Conservation (phyloP, 768 basidiomycete genomes). For the Calvatia gigantea region DNA sequence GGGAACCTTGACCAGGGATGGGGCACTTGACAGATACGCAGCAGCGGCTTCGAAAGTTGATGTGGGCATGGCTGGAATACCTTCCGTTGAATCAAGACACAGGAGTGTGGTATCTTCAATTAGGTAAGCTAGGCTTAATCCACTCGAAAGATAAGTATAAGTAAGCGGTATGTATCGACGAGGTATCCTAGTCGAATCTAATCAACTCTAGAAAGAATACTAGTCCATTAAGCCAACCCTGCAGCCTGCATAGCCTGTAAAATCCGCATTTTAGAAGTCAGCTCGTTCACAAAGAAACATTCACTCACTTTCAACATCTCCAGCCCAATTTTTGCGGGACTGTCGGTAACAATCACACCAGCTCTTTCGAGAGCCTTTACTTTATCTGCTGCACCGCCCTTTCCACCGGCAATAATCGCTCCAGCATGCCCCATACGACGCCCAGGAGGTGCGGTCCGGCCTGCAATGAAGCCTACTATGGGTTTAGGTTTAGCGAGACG, state of each 20-base stretch:
- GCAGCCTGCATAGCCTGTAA: constrained; percentile 75
- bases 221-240: constrained; percentile 46
- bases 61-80: constrained; percentile 31
- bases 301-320: constrained; percentile 83
- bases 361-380: constrained; percentile 87
- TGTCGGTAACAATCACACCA: constrained; percentile 90
- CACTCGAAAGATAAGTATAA: not conserved
- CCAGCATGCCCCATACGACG: constrained; percentile 98
- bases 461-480: constrained; percentile 97
- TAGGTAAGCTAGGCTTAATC: constrained; percentile 9
- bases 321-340: constrained; percentile 90
- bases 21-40: constrained; percentile 54
- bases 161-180: not conserved
- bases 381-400: constrained; percentile 95
- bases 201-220: not conserved
- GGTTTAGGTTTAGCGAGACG: constrained; percentile 85
- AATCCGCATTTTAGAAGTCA: not conserved
- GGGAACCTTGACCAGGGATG: constrained; percentile 53
- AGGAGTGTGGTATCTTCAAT: constrained; percentile 2
- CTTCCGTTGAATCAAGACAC: too few relatives aligned
- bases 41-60: constrained; percentile 56
- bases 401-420: constrained; percentile 97
- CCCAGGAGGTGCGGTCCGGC: constrained; percentile 95
- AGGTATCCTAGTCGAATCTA: constrained; percentile 20
- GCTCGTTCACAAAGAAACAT: not conserved